A percentile compares a stretch with the other conserved stretches of the same genome.
phyloP scores from a whole-genome alignment of 495 filamentous ascomycete species.

The Penicillium ochrochloron region DNA sequence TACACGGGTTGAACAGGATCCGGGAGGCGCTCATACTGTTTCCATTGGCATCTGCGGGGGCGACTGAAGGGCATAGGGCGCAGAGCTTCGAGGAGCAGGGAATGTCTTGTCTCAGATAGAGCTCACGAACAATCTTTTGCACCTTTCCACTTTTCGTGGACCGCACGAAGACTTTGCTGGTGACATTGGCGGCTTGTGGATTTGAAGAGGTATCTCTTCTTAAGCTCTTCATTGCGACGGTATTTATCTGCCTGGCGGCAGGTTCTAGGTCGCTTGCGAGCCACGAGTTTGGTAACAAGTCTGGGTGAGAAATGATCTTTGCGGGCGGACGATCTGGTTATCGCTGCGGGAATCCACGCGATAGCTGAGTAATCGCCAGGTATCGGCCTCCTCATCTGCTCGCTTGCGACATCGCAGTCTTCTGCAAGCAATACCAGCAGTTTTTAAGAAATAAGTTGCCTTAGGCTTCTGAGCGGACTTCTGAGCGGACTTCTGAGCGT shows the following conservation, averaged over 20 bases:
- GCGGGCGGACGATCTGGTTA: conserved; percentile 26
- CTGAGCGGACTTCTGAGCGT: too few relatives aligned
- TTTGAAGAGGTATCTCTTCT: conserved; percentile 75
- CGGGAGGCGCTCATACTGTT: conserved; percentile 56
- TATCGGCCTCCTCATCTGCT: not conserved
- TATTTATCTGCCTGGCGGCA: conserved; percentile 22
- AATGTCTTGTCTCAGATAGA: conserved; percentile 95
- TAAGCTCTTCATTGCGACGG: conserved; percentile 79
- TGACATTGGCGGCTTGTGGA: conserved; percentile 73
- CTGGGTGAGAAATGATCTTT: conserved; percentile 28
- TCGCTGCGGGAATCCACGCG: conserved; percentile 24
- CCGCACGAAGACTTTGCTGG: conserved; percentile 90
- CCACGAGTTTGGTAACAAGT: conserved; percentile 21
- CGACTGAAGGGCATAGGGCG: conserved; percentile 66
- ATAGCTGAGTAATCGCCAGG: conserved; percentile 33
- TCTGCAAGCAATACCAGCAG: not conserved
- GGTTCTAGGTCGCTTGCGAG: conserved; percentile 15
- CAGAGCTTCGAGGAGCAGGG: conserved; percentile 95
- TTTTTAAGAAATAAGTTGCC: not conserved
- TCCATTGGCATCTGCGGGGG: conserved; percentile 78
- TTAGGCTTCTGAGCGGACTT: not conserved
- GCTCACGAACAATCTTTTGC: conserved; percentile 95
- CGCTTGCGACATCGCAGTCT: conserved; percentile 1
- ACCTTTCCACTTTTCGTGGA: conserved; percentile 95
- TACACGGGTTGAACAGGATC: not conserved